phyloP scores from a whole-genome alignment of 306 rosid species.

The Castanea crenata region DNA sequence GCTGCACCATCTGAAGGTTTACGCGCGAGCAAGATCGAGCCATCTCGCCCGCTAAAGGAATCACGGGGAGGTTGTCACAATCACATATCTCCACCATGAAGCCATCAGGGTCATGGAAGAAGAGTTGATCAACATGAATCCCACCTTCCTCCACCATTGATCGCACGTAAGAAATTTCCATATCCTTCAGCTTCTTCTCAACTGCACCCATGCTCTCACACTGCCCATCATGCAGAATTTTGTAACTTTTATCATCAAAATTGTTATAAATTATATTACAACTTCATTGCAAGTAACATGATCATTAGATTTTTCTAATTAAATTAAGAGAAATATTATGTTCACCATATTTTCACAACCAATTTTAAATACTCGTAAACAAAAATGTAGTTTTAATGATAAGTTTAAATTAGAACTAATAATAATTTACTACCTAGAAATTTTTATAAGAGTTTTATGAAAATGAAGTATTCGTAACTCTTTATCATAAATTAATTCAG shows the following conservation, averaged over 20 bases:
- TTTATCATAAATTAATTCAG: no score
- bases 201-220: slow-evolving; percentile 92
- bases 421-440: rapidly evolving
- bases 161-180: slow-evolving; percentile 54
- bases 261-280: neutral
- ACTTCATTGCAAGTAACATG: neutral
- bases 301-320: no score
- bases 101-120: slow-evolving; percentile 96
- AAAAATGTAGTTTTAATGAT: no score
- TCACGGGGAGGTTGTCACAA: slow-evolving; percentile 79
- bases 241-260: neutral
- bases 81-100: slow-evolving; percentile 97
- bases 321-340: no score
- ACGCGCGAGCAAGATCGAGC: slow-evolving; percentile 37
- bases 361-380: rapidly evolving
- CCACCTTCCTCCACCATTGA: slow-evolving; percentile 85
- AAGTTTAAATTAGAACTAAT: no score
- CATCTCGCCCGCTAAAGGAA: slow-evolving; percentile 54
- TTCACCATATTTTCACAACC: rapidly evolving
- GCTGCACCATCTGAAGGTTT: slow-evolving; percentile 29
- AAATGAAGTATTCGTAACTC: no score
- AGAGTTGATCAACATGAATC: slow-evolving; percentile 68
- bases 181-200: slow-evolving; percentile 83
- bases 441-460: no score
- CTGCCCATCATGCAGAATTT: slow-evolving; percentile 22